These are phyloP conservation scores for Hippophae tibetana DNA, from an alignment of 306 rosid species.

Conservation along the genomic window DNA sequence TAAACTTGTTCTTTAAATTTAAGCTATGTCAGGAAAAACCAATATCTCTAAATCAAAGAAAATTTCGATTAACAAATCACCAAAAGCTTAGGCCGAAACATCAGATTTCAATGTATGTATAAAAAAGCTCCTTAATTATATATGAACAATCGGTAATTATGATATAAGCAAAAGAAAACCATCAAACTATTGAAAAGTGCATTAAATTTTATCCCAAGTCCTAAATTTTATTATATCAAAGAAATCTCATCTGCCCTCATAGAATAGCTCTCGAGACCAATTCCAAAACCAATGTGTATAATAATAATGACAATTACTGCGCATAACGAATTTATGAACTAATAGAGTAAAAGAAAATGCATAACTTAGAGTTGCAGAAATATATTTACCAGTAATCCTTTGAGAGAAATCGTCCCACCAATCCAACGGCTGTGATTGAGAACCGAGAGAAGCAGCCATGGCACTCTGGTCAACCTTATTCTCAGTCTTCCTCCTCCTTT, in stretches of 20 bases:
- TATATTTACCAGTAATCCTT: constrained; percentile 55
- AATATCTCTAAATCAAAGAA: no score
- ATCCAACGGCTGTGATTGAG: constrained; percentile 50
- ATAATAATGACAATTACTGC: constrained; percentile 10
- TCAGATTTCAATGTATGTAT: constrained; percentile 2
- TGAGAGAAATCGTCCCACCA: constrained; percentile 80
- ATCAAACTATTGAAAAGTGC: constrained; percentile 19
- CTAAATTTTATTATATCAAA: constrained; percentile 16
- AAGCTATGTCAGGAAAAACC: no score
- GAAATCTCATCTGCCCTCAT: constrained; percentile 19
- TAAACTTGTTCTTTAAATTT: no score
- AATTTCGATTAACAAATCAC: no score
- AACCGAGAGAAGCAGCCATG: constrained; percentile 36
- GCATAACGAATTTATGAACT: constrained; percentile 7
- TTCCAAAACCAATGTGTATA: constrained; percentile 19
- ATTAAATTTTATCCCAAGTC: constrained; percentile 18
- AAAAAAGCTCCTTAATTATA: constrained; percentile 1
- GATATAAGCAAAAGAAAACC: not conserved
- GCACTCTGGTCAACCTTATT: constrained; percentile 49
- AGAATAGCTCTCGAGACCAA: constrained; percentile 1
- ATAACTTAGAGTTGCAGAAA: not conserved
- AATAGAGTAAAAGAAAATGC: constrained; percentile 1
- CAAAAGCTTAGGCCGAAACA: no score
- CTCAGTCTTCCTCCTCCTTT: constrained; percentile 62
- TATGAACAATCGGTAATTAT: not conserved